A percentile compares a stretch with the other conserved stretches of the same genome.
phyloP scores from a whole-genome alignment of 139 green algal genomes.

The Picochlorum costavermella region DNA sequence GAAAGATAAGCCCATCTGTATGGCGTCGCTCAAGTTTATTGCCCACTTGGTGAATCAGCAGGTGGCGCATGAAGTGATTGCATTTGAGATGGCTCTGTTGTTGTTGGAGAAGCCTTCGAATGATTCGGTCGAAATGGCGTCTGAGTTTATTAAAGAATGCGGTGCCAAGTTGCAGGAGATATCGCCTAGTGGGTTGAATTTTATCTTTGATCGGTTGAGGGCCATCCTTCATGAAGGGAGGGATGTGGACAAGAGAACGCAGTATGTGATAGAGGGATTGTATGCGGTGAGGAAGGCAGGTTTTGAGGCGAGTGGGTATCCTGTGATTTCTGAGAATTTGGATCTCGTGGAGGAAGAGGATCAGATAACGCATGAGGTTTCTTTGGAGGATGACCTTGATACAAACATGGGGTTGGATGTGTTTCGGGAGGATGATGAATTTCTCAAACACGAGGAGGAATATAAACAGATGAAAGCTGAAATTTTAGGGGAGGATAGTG shows the following conservation, averaged over 20 bases:
- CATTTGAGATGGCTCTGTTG: conserved; percentile 85
- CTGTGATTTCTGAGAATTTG: conserved; percentile 62
- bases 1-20: conserved; percentile 91
- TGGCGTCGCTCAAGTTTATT: conserved; percentile 77
- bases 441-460: conserved; percentile 62
- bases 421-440: conserved; percentile 80
- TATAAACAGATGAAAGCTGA: conserved; percentile 76
- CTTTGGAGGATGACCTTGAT: conserved; percentile 54
- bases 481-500: conserved; percentile 73
- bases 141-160: conserved; percentile 54
- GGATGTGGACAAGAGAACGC: conserved; percentile 72
- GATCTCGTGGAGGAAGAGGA: conserved; percentile 92
- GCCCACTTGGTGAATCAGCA: conserved; percentile 93
- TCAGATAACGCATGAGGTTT: conserved; percentile 92
- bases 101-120: conserved; percentile 85
- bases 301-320: conserved; percentile 60
- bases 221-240: conserved; percentile 80
- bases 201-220: conserved; percentile 83
- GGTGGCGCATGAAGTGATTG: conserved; percentile 77
- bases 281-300: conserved; percentile 78
- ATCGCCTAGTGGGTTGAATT: conserved; percentile 12
- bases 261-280: conserved; percentile 93
- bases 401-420: conserved; percentile 78
- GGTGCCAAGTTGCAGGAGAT: conserved; percentile 37
- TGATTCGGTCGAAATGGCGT: conserved; percentile 85